Conservation (phyloP, 345 rosid species). For the Eucalyptus leucophloia region DNA sequence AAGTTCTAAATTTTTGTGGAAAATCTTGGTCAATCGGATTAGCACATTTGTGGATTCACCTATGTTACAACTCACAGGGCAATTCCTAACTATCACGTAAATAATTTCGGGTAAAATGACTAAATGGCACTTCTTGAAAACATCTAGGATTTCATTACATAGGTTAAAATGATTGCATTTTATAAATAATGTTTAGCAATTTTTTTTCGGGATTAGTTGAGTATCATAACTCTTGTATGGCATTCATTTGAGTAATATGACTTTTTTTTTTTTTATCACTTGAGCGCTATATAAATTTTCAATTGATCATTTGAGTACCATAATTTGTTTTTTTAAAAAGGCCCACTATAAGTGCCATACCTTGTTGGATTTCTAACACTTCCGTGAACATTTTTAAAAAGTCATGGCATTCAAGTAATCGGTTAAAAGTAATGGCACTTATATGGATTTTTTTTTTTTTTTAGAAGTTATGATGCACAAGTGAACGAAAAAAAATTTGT, state of each 20-base stretch:
- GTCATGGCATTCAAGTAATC: background rate
- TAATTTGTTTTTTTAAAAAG: too few relatives aligned
- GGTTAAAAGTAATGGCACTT: background rate
- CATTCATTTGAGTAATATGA: too few relatives aligned
- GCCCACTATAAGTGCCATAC: background rate
- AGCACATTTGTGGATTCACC: background rate
- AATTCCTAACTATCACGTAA: background rate
- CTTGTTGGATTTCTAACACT: accelerated
- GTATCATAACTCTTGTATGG: too few relatives aligned
- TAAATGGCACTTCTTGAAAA: too few relatives aligned
- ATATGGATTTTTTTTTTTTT: background rate
- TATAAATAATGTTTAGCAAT: too few relatives aligned
- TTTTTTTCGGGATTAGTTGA: too few relatives aligned
- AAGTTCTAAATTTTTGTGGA: too few relatives aligned
- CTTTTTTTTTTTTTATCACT: too few relatives aligned
- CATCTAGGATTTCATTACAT: background rate
- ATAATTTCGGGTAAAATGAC: background rate
- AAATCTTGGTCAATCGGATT: background rate
- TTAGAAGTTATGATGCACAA: background rate
- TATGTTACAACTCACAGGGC: background rate
- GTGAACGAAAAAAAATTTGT: background rate
- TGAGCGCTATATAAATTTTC: background rate
- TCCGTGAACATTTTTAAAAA: accelerated
- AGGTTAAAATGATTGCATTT: too few relatives aligned
- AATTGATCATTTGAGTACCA: accelerated